These are phyloP conservation scores for Metarhizium rileyi DNA, from an alignment of 2,329 filamentous ascomycete species.

Conservation along the genomic window DNA sequence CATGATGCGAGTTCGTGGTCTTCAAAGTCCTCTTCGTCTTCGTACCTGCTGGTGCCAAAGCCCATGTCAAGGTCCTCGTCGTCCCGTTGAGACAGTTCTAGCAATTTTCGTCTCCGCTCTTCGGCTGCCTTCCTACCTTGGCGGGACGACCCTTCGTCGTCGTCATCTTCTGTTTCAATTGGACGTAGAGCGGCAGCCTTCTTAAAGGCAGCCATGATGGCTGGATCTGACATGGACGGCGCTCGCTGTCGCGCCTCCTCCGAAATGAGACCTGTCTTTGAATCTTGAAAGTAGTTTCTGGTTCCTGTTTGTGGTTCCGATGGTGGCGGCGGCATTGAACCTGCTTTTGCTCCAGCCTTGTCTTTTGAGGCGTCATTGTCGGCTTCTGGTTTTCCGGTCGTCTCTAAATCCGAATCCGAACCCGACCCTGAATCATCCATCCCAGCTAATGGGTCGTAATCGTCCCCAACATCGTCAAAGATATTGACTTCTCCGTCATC, in stretches of 20 bases:
- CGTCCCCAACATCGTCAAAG: conserved; percentile 55
- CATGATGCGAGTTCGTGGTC: conserved; percentile 58
- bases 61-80: conserved; percentile 89
- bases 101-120: conserved; percentile 62
- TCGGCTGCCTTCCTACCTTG: conserved; percentile 46
- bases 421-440: conserved; percentile 37
- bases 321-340: conserved; percentile 36
- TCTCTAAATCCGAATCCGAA: conserved; percentile 33
- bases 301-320: conserved; percentile 31
- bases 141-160: conserved; percentile 24
- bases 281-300: conserved; percentile 54
- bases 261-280: conserved; percentile 43
- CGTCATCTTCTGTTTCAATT: conserved; percentile 28
- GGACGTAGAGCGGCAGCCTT: conserved; percentile 63
- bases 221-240: conserved; percentile 60
- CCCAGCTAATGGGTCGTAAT: conserved; percentile 58
- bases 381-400: not conserved
- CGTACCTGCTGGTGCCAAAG: conserved; percentile 79
- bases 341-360: conserved; percentile 6
- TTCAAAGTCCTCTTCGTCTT: conserved; percentile 79
- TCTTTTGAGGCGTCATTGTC: conserved; percentile 7
- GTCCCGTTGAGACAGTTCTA: conserved; percentile 66
- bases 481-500: conserved; percentile 52
- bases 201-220: conserved; percentile 74
- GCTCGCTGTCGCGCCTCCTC: conserved; percentile 36